Conservation (phyloP, 371 early-diverging fungal species). For the Funneliformis caledonium region DNA sequence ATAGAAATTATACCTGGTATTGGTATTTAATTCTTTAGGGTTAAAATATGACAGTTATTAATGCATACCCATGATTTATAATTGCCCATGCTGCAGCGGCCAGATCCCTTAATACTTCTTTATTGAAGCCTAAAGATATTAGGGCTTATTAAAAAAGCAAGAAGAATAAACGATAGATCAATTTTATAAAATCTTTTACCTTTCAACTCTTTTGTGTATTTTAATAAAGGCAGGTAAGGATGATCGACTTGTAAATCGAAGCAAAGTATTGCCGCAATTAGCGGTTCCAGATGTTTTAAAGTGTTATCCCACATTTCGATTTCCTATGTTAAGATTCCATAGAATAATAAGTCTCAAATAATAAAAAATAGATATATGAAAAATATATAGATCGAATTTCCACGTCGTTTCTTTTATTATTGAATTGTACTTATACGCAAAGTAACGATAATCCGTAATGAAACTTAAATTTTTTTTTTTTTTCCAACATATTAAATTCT, state of each 20-base stretch:
- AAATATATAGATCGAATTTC: background rate
- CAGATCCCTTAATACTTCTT: background rate
- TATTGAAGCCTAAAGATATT: background rate
- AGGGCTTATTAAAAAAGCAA: too few species aligned
- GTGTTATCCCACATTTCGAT: slow-evolving; percentile 25
- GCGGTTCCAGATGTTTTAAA: slow-evolving; percentile 11
- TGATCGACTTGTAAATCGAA: slow-evolving; percentile 37
- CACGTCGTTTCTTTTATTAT: background rate
- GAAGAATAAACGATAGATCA: too few species aligned
- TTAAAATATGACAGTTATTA: background rate
- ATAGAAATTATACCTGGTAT: background rate
- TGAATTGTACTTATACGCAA: background rate
- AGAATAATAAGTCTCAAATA: too few species aligned
- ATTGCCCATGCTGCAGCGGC: slow-evolving; percentile 28
- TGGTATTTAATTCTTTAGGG: background rate
- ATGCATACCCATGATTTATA: slow-evolving; percentile 30
- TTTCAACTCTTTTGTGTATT: slow-evolving; percentile 16
- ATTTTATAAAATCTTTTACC: background rate
- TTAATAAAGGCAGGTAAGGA: slow-evolving; percentile 17
- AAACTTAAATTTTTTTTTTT: background rate
- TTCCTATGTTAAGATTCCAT: slow-evolving; percentile 11
- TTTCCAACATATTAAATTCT: background rate
- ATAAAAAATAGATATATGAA: background rate
- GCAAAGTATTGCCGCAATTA: slow-evolving; percentile 1
- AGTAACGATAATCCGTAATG: too few species aligned